Conservation (phyloP, 768 basidiomycete species). For the Hygrophoropsis aurantiaca region DNA sequence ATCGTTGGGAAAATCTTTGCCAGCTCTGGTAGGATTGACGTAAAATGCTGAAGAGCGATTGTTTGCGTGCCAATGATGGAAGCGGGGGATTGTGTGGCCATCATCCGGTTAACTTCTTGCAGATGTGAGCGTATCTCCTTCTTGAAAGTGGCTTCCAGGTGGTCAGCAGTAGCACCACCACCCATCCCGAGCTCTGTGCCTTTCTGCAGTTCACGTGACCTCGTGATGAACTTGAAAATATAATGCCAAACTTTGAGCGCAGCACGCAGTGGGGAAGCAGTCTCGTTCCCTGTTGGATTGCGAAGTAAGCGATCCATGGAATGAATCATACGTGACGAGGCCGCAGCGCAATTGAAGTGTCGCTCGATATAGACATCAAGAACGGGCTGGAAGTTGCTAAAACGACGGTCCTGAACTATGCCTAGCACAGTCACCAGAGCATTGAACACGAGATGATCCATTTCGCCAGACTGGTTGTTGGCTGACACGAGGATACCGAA, state of each 20-base stretch:
- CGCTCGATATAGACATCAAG: constrained; percentile 90
- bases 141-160: constrained; percentile 83
- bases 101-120: constrained; percentile 81
- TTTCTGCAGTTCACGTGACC: constrained; percentile 88
- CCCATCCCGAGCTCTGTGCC: constrained; percentile 76
- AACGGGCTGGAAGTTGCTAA: constrained; percentile 93
- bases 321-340: constrained; percentile 80
- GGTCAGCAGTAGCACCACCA: constrained; percentile 80
- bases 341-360: constrained; percentile 80
- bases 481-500: constrained; percentile 84
- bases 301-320: constrained; percentile 83
- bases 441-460: constrained; percentile 87
- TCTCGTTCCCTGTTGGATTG: constrained; percentile 69
- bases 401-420: constrained; percentile 90
- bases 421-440: constrained; percentile 89
- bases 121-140: constrained; percentile 79
- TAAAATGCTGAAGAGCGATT: constrained; percentile 90
- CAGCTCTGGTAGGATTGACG: constrained; percentile 86
- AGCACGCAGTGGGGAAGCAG: constrained; percentile 77
- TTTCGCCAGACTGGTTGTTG: constrained; percentile 70
- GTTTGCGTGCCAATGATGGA: constrained; percentile 97
- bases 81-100: constrained; percentile 74
- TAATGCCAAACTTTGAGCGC: constrained; percentile 97
- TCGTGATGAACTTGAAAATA: constrained; percentile 91
- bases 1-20: constrained; percentile 75